Base-by-base conservation (phyloP, 2,329 filamentous ascomycete species). In the Purpureocillium lavendulum region DNA sequence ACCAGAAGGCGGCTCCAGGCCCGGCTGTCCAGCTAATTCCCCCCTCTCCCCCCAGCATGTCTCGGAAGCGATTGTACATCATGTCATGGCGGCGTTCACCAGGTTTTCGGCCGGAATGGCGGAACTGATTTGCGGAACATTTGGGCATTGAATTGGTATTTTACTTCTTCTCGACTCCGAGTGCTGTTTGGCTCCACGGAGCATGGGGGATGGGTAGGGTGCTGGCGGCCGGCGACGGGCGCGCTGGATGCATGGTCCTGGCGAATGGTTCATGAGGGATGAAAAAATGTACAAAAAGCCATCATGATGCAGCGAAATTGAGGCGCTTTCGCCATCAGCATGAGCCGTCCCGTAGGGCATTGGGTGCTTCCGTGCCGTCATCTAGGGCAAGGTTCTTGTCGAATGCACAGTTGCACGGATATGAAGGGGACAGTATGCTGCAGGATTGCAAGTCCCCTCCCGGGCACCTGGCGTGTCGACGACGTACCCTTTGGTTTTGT, bases 61-160 rank as follows among this genome's bases (percentile, higher is more conserved):
- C 48, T 48, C 49, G 46, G 50, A 50, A 55, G 51, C 54, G 53
- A 53, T 44, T 66, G 56, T 64, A 62, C 58, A 64, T 55, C 54
- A 62, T 54, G 54, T 57, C 55, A 60, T 59, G 53, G 59, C 57
- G 60, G 59, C 61, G 60, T 63, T 62, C 51, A 49, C 51, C 42
- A 54, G 52, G 47, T 43, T 44, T 50, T 42, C 39, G 32, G 46
- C 49, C 50, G 40, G 44, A 46, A 49, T 41, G 45, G 51, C 46
- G 37, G 47, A 45, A 45, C 48, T 52, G 45, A 50, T 49, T 45
- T 41, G 41, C 41, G 45, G 40, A 31, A 43, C 38, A 39, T 49
- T 41, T 40, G 50, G 51, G 50, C 55, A 57, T 59, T 57, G 56
- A 45, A 48, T 49, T 48, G 42, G 41, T 41, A 30, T 45, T 39